phyloP scores from a whole-genome alignment of 73 alveolate genomes.

The Paramecium sonneborni region DNA sequence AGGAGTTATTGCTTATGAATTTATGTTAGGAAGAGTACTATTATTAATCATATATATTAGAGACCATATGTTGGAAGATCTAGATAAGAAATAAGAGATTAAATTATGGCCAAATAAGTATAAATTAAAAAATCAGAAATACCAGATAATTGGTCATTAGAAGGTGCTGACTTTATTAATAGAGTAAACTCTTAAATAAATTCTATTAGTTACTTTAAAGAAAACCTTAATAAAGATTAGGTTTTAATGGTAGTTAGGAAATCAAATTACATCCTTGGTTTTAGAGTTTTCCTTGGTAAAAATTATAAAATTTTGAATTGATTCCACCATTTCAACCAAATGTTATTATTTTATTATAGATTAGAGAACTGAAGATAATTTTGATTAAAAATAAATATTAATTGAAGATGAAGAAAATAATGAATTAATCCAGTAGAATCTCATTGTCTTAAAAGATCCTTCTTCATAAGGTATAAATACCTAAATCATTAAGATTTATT shows the following conservation, averaged over 20 bases:
- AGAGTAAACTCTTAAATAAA: slow-evolving; percentile 47
- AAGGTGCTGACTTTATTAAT: slow-evolving; percentile 96
- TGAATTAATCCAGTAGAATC: slow-evolving; percentile 52
- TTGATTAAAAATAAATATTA: slow-evolving; percentile 65
- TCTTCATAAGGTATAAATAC: not conserved
- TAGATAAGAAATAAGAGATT: slow-evolving; percentile 96
- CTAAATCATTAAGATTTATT: slow-evolving; percentile 47
- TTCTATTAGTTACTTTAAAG: slow-evolving; percentile 69
- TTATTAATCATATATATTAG: slow-evolving; percentile 37
- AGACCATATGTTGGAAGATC: slow-evolving; percentile 95
- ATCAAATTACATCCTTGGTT: slow-evolving; percentile 97
- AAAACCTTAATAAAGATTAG: slow-evolving; percentile 85
- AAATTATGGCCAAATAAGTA: slow-evolving; percentile 89
- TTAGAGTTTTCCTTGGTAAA: slow-evolving; percentile 87
- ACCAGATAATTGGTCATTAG: slow-evolving; percentile 95
- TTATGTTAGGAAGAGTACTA: slow-evolving; percentile 81
- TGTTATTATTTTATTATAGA: not conserved
- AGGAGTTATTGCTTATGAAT: slow-evolving; percentile 86
- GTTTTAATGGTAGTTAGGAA: slow-evolving; percentile 93
- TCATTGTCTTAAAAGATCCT: slow-evolving; percentile 25
- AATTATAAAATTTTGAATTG: slow-evolving; percentile 78
- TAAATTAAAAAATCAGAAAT: slow-evolving; percentile 83
- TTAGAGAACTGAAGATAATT: slow-evolving; percentile 66
- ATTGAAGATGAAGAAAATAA: slow-evolving; percentile 61
- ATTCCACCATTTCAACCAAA: slow-evolving; percentile 89